phyloP scores from a whole-genome alignment of 805 yeast genomes.

The Kazachstania kunashirensis region DNA sequence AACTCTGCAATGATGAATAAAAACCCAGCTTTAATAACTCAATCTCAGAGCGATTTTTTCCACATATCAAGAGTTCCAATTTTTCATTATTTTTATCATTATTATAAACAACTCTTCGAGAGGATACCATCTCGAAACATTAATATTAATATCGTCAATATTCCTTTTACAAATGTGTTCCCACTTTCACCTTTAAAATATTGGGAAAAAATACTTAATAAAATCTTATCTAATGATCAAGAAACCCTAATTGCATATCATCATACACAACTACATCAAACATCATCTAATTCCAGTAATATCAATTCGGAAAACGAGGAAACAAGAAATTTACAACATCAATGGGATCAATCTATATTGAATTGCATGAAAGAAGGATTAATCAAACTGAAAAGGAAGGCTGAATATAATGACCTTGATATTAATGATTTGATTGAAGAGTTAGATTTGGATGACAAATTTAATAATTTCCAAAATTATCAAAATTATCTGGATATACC shows the following conservation, averaged over 20 bases:
- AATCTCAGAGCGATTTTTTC: slow-evolving; percentile 20
- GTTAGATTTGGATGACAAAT: slow-evolving; percentile 10
- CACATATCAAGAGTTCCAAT: slow-evolving; percentile 17
- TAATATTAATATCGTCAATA: slow-evolving; percentile 25
- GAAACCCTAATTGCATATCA: slow-evolving; percentile 21
- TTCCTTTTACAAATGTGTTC: slow-evolving; percentile 28
- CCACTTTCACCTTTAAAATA: slow-evolving; percentile 22
- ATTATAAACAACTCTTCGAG: slow-evolving; percentile 24
- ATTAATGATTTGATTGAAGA: slow-evolving; percentile 7
- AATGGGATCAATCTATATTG: slow-evolving; percentile 22
- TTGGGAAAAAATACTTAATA: slow-evolving; percentile 16
- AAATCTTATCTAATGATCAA: slow-evolving; percentile 16
- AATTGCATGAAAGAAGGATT: slow-evolving; percentile 13
- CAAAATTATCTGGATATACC: slow-evolving; percentile 27
- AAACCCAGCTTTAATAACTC: slow-evolving; percentile 20
- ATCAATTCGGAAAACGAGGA: slow-evolving; percentile 1
- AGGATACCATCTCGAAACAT: slow-evolving; percentile 23
- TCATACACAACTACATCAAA: slow-evolving; percentile 2
- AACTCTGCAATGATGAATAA: slow-evolving; percentile 4
- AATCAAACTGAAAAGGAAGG: background rate
- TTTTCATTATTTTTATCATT: slow-evolving; percentile 27
- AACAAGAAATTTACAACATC: slow-evolving; percentile 10
- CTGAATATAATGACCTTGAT: slow-evolving; percentile 2
- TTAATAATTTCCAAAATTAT: slow-evolving; percentile 22
- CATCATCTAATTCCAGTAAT: background rate